These are phyloP conservation scores for Gillenia trifoliata DNA, from an alignment of 306 rosid genomes.

Conservation along the genomic window DNA sequence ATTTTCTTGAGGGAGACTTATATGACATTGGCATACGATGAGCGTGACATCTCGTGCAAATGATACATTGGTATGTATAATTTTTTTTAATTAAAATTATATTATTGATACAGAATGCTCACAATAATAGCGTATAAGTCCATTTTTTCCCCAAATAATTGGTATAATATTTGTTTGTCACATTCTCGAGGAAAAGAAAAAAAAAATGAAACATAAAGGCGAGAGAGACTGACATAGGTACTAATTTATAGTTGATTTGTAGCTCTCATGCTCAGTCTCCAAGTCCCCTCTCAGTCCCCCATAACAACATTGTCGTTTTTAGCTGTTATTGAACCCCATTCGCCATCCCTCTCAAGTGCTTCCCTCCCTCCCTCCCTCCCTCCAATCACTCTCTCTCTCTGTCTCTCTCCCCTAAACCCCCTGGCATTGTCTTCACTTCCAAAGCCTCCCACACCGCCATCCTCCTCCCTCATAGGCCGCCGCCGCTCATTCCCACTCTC, in stretches of 20 bases:
- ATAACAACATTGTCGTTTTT: background rate
- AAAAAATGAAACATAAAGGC: background rate
- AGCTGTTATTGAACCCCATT: background rate
- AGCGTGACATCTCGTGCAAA: too few species aligned
- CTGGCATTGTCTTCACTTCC: background rate
- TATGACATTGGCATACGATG: too few species aligned
- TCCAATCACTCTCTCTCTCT: background rate
- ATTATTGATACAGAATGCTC: too few species aligned
- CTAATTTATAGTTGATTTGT: background rate
- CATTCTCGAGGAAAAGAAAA: background rate
- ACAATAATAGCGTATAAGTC: too few species aligned
- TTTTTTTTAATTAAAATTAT: too few species aligned
- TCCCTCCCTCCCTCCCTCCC: background rate
- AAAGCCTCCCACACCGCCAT: background rate
- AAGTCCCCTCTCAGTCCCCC: background rate
- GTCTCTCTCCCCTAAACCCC: background rate
- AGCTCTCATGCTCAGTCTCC: background rate
- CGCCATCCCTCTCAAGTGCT: background rate
- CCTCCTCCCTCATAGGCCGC: background rate
- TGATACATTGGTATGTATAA: too few species aligned
- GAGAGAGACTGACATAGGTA: background rate
- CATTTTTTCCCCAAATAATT: too few species aligned
- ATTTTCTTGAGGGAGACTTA: too few species aligned
- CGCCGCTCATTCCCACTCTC: background rate
- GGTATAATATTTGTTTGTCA: background rate